phyloP scores from a whole-genome alignment of 2,329 filamentous ascomycete species.

The Tolypocladium capitatum region DNA sequence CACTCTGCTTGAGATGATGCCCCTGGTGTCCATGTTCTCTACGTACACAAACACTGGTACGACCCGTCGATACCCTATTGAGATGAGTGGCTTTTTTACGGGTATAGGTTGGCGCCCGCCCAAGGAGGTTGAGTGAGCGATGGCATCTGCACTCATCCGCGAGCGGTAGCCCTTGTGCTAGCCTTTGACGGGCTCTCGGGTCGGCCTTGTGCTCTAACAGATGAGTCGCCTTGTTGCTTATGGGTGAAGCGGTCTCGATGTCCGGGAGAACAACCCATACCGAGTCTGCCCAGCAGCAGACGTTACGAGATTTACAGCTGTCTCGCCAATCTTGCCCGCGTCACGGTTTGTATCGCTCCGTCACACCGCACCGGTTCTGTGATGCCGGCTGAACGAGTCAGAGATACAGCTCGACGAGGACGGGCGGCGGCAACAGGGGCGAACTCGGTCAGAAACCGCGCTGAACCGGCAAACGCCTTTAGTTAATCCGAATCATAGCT shows the following conservation, averaged over 20 bases:
- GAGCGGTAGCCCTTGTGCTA: background rate
- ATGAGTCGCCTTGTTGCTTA: background rate
- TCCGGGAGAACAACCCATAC: background rate
- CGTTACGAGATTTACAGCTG: background rate
- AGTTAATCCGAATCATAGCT: no score
- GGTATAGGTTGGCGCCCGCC: no score
- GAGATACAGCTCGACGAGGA: no score
- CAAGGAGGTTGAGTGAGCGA: constrained; percentile 29
- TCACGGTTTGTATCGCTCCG: background rate
- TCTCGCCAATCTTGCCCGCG: background rate
- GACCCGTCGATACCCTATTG: constrained; percentile 3
- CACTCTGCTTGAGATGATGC: constrained; percentile 73
- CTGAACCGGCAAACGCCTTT: no score
- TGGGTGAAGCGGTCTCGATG: background rate
- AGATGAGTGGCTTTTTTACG: background rate
- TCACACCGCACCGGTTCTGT: no score
- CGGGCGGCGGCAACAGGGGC: no score
- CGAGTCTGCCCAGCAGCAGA: background rate
- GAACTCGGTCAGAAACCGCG: no score
- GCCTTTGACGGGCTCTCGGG: background rate
- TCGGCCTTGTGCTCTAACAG: background rate
- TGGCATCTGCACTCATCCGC: background rate
- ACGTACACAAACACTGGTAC: constrained; percentile 73
- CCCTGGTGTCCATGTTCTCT: constrained; percentile 70
- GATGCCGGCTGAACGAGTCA: no score